phyloP scores from a whole-genome alignment of 495 filamentous ascomycete genomes.

The Chaetomium fimeti region DNA sequence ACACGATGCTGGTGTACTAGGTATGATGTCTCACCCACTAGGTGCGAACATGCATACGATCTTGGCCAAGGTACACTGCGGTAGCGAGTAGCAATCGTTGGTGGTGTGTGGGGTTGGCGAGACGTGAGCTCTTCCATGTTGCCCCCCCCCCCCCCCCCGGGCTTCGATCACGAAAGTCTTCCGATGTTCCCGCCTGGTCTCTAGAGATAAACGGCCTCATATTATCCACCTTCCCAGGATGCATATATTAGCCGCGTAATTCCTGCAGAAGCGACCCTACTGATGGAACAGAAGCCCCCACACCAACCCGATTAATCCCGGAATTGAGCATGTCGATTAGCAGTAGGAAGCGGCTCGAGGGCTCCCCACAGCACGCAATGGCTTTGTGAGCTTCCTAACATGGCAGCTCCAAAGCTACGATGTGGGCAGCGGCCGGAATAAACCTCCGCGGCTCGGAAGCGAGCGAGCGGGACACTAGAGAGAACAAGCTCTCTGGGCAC shows the following conservation, averaged over 20 bases:
- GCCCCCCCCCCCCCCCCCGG: neutral
- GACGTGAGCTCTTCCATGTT: neutral
- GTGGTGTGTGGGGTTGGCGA: too few relatives aligned
- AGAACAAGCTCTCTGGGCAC: constrained; percentile 14
- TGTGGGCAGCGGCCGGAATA: neutral
- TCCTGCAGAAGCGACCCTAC: neutral
- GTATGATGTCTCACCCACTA: too few relatives aligned
- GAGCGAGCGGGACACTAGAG: neutral
- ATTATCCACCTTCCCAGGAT: neutral
- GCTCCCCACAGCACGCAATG: neutral
- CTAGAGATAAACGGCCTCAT: too few relatives aligned
- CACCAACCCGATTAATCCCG: neutral
- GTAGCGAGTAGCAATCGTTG: too few relatives aligned
- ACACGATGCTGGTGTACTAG: too few relatives aligned
- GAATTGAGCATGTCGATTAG: neutral
- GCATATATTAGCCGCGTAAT: neutral
- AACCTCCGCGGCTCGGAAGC: neutral
- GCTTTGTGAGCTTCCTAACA: constrained; percentile 6
- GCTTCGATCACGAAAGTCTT: neutral
- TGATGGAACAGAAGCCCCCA: neutral
- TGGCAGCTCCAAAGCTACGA: neutral
- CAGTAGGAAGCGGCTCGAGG: neutral
- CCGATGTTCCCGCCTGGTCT: too few relatives aligned
- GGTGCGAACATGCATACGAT: too few relatives aligned
- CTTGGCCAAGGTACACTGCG: too few relatives aligned